A percentile compares a stretch with the other conserved stretches of the same genome.
phyloP scores from a whole-genome alignment of 495 filamentous ascomycete species.

The Penicillium lagena region DNA sequence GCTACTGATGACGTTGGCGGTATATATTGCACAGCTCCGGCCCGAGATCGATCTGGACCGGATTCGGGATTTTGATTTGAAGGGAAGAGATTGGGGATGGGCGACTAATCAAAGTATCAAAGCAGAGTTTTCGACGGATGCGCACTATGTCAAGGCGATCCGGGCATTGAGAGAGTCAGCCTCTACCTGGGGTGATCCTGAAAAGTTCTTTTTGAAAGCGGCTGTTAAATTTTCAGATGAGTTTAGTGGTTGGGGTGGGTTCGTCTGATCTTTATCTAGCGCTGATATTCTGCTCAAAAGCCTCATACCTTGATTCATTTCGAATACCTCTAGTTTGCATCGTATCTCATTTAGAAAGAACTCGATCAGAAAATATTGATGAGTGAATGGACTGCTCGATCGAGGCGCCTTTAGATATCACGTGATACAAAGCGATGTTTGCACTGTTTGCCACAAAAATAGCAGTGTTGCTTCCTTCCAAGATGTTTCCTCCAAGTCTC shows the following conservation, averaged over 20 bases:
- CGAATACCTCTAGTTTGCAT: too few relatives aligned
- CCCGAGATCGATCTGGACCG: slow-evolving; percentile 61
- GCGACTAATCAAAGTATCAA: slow-evolving; percentile 62
- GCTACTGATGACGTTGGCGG: slow-evolving; percentile 75
- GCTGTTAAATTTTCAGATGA: slow-evolving; percentile 74
- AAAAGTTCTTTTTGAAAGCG: slow-evolving; percentile 67
- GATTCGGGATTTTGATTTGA: slow-evolving; percentile 53
- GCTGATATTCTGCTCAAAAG: neutral
- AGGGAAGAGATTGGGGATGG: slow-evolving; percentile 68
- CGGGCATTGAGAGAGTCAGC: slow-evolving; percentile 69
- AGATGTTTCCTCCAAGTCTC: too few relatives aligned
- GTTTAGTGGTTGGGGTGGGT: slow-evolving; percentile 70
- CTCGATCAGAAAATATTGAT: too few relatives aligned
- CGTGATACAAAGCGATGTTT: neutral
- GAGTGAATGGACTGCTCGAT: too few relatives aligned
- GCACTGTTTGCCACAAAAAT: neutral
- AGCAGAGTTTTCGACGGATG: slow-evolving; percentile 58
- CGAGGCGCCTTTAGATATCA: too few relatives aligned
- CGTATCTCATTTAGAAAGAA: too few relatives aligned
- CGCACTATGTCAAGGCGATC: slow-evolving; percentile 78
- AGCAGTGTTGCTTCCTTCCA: neutral
- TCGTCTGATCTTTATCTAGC: slow-evolving; percentile 22
- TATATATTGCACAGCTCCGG: slow-evolving; percentile 70
- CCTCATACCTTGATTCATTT: too few relatives aligned
- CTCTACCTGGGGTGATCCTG: slow-evolving; percentile 77